Percentiles rank a stretch among this genome's conserved stretches.
phyloP scores from a whole-genome alignment of 768 basidiomycete genomes.

The Phylloporus sp. region DNA sequence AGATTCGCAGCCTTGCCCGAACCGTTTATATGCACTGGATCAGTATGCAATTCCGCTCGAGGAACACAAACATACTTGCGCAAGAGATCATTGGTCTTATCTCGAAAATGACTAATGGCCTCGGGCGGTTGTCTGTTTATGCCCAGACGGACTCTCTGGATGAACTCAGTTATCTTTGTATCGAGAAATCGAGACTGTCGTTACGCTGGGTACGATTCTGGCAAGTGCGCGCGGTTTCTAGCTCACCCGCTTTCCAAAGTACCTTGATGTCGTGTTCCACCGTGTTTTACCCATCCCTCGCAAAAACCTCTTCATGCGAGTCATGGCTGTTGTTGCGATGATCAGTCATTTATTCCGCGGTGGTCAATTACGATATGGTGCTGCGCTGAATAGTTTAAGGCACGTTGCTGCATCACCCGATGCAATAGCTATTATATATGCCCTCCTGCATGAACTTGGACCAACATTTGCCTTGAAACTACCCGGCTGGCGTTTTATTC shows the following conservation, averaged over 20 bases:
- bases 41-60: slow-evolving; percentile 10
- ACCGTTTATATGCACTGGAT: slow-evolving; percentile 14
- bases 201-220: slow-evolving; percentile 16
- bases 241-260: slow-evolving; percentile 12
- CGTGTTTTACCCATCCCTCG: background rate
- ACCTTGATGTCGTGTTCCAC: slow-evolving; percentile 1
- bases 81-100: slow-evolving; percentile 7
- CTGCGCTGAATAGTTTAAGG: slow-evolving; percentile 3
- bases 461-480: slow-evolving; percentile 10
- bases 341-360: slow-evolving; percentile 12
- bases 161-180: slow-evolving; percentile 7
- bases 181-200: slow-evolving; percentile 10
- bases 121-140: slow-evolving; percentile 6
- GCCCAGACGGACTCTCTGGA: slow-evolving; percentile 10
- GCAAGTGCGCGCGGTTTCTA: background rate
- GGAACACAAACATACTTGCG: slow-evolving; percentile 6
- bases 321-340: slow-evolving; percentile 17
- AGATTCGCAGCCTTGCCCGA: slow-evolving; percentile 9
- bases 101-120: background rate
- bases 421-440: slow-evolving; percentile 14
- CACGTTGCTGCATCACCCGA: slow-evolving; percentile 17
- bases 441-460: slow-evolving; percentile 16
- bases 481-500: slow-evolving; percentile 12
- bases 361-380: slow-evolving; percentile 6
- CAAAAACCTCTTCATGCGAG: slow-evolving; percentile 8